Evolutionary conservation across 331 rosid species (phyloP).

Genomic region (Malus hybrid): DNA sequence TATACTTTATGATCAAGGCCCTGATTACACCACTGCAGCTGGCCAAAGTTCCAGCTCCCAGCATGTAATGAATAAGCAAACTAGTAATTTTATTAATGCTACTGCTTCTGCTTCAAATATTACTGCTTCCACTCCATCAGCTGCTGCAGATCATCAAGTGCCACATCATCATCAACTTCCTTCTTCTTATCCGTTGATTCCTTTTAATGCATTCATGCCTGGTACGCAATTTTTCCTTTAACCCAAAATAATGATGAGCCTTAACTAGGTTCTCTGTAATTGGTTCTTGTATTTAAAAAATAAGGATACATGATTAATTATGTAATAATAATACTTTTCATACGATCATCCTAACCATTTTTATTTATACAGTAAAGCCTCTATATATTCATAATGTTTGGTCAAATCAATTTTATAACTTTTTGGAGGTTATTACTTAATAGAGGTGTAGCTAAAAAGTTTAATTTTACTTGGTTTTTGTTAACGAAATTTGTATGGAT

Average conservation of each 20-base stretch:
- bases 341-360: background rate
- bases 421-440: background rate
- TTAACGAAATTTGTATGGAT: background rate
- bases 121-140: slow-evolving; percentile 13
- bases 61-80: slow-evolving; percentile 1
- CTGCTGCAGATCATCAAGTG: background rate
- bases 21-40: background rate
- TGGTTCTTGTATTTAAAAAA: background rate
- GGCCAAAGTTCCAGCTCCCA: slow-evolving; percentile 8
- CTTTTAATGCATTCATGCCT: slow-evolving; percentile 26
- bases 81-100: slow-evolving; percentile 6
- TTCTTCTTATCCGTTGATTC: slow-evolving; percentile 12
- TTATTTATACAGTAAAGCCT: background rate
- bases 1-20: slow-evolving; percentile 57
- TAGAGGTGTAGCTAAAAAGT: background rate
- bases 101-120: background rate
- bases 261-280: background rate
- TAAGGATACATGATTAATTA: background rate
- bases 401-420: background rate
- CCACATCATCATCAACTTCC: background rate
- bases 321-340: background rate
- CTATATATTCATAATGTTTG: background rate
- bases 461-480: background rate
- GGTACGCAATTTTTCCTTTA: slow-evolving; percentile 39
- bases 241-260: background rate